Percentiles rank a stretch among this genome's conserved stretches.
Evolutionary conservation across 169 alveolate species (phyloP).

Genomic region (Cytauxzoon felis): DNA sequence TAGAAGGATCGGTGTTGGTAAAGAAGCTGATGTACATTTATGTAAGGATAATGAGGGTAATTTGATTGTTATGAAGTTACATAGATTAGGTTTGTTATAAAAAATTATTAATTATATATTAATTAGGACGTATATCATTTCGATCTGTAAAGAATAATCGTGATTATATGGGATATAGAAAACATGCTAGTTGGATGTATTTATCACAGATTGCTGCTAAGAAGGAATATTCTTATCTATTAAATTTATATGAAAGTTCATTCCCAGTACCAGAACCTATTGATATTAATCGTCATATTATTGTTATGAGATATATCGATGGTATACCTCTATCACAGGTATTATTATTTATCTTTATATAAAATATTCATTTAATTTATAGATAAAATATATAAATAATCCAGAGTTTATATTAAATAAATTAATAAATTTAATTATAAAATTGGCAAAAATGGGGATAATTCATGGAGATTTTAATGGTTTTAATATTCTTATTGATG

Average conservation of each 20-base stretch:
- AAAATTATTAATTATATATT: not conserved
- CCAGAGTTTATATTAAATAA: conserved; percentile 55
- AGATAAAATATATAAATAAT: conserved; percentile 54
- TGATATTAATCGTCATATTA: conserved; percentile 96
- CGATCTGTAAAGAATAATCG: conserved; percentile 95
- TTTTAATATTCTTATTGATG: conserved; percentile 90
- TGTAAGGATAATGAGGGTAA: conserved; percentile 88
- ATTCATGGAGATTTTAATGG: conserved; percentile 99
- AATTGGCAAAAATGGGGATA: conserved; percentile 91
- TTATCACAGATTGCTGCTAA: conserved; percentile 96
- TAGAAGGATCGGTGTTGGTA: conserved; percentile 96
- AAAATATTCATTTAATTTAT: not conserved
- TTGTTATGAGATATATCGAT: conserved; percentile 93
- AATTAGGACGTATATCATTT: conserved; percentile 91
- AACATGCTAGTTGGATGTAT: conserved; percentile 96
- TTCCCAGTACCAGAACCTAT: conserved; percentile 96
- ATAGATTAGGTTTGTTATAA: conserved; percentile 59
- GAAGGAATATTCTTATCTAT: conserved; percentile 95
- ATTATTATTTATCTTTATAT: conserved; percentile 37
- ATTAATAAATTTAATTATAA: conserved; percentile 78
- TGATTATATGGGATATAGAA: conserved; percentile 94
- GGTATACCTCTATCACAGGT: conserved; percentile 92
- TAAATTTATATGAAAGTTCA: conserved; percentile 89
- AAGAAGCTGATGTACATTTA: conserved; percentile 97
- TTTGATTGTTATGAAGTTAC: conserved; percentile 71